Percentiles rank a stretch among this genome's conserved stretches.
Conservation (phyloP, 148 eudicot genomes). For the Tetragonia tetragonoides region DNA sequence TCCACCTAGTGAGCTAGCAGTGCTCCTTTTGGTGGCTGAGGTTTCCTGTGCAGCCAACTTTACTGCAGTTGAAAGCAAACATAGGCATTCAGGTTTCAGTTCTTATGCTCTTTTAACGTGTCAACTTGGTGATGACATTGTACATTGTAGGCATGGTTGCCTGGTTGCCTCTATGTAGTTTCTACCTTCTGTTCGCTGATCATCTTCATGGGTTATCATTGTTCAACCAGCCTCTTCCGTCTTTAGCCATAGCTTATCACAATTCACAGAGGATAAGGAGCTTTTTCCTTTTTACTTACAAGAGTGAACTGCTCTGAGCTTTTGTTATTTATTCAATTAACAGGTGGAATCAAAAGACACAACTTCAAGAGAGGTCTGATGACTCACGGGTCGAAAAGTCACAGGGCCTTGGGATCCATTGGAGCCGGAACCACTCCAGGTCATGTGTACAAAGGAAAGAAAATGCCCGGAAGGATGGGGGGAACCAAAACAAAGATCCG, state of each 20-base stretch:
- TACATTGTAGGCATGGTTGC: background rate
- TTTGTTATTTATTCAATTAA: background rate
- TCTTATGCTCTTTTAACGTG: background rate
- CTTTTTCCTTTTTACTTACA: too few species aligned
- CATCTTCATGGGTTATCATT: background rate
- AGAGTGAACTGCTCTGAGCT: background rate
- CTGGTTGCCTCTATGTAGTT: too few species aligned
- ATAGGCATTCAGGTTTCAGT: background rate
- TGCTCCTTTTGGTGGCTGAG: background rate
- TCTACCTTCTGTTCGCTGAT: too few species aligned
- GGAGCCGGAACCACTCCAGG: slow-evolving; percentile 99
- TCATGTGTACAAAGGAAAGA: slow-evolving; percentile 83
- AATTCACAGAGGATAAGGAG: too few species aligned
- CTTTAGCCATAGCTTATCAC: too few species aligned
- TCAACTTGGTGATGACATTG: background rate
- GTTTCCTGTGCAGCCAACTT: background rate
- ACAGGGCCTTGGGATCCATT: slow-evolving; percentile 82
- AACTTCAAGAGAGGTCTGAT: slow-evolving; percentile 92
- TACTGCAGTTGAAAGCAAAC: background rate
- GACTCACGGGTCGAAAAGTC: slow-evolving; percentile 98
- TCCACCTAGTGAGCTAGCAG: background rate
- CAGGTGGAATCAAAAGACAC: slow-evolving; percentile 95
- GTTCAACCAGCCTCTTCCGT: background rate
- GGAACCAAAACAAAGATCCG: slow-evolving; percentile 83
- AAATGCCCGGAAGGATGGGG: slow-evolving; percentile 99